phyloP scores from a whole-genome alignment of 2,329 filamentous ascomycete genomes.

The Clarireedia monteithiana region DNA sequence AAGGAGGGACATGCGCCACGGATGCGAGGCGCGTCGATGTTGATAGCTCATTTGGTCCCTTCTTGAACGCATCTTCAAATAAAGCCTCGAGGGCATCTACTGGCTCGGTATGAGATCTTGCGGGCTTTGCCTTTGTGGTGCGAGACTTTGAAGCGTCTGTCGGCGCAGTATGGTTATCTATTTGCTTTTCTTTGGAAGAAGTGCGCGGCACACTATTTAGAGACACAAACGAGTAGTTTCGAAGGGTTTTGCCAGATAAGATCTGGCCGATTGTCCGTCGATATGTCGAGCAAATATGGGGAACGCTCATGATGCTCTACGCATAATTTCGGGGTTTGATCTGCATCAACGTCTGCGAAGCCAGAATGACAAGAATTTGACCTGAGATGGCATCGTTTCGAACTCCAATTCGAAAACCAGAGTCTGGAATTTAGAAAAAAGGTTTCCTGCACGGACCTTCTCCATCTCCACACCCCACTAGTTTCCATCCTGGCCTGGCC shows the following conservation, averaged over 20 bases:
- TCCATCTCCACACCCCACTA: too few species aligned
- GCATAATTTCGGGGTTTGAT: background rate
- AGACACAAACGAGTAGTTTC: constrained; percentile 23
- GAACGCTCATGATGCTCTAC: constrained; percentile 20
- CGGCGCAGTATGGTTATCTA: background rate
- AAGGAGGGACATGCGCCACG: constrained; percentile 2
- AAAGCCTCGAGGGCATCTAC: constrained; percentile 27
- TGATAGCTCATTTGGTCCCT: constrained; percentile 1
- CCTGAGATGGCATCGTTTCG: too few species aligned
- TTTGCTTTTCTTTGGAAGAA: background rate
- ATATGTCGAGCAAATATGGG: constrained; percentile 26
- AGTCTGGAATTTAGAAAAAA: too few species aligned
- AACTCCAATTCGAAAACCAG: too few species aligned
- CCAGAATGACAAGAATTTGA: too few species aligned
- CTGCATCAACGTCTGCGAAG: background rate
- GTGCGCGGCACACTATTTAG: constrained; percentile 1
- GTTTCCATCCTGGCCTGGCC: too few species aligned
- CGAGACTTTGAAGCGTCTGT: background rate
- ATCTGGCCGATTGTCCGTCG: constrained; percentile 18
- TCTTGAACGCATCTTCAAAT: constrained; percentile 24
- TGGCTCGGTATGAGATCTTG: constrained; percentile 3
- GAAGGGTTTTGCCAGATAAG: constrained; percentile 10
- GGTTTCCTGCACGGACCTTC: too few species aligned
- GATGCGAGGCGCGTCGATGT: constrained; percentile 1
- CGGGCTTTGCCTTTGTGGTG: background rate